Evolutionary conservation across 164 flowering plant species (phyloP).

Genomic region (Cinnamomum micranthum): DNA sequence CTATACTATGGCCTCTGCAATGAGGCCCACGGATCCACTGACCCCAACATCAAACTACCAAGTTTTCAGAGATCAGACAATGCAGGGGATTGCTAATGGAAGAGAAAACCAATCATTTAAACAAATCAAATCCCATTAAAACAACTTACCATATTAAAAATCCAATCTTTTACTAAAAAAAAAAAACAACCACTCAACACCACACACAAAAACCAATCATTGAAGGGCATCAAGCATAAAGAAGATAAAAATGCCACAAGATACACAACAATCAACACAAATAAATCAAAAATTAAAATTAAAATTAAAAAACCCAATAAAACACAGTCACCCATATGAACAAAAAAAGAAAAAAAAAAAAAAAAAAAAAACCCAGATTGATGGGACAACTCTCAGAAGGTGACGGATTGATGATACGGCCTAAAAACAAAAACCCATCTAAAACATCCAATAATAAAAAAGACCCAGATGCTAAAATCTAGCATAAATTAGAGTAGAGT

Average conservation of each 20-base stretch:
- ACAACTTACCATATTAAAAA: background rate
- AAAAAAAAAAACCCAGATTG: background rate
- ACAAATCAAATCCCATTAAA: background rate
- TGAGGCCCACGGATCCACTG: background rate
- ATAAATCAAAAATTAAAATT: background rate
- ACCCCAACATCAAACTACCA: background rate
- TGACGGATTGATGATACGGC: too few species aligned
- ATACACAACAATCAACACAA: background rate
- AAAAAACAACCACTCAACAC: too few species aligned
- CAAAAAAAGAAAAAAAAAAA: background rate
- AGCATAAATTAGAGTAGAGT: background rate
- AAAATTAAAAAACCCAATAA: background rate
- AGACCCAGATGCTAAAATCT: background rate
- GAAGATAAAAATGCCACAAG: background rate
- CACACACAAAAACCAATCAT: slow-evolving; percentile 4
- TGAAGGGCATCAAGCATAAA: background rate
- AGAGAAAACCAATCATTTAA: background rate
- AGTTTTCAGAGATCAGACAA: background rate
- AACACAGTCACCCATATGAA: background rate
- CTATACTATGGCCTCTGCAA: background rate
- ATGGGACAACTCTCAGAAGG: too few species aligned
- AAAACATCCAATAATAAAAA: background rate
- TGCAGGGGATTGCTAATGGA: background rate
- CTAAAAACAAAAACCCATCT: too few species aligned
- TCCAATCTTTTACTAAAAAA: background rate